Conservation (phyloP, 2,329 filamentous ascomycete genomes). For the Coniochaeta sp. region DNA sequence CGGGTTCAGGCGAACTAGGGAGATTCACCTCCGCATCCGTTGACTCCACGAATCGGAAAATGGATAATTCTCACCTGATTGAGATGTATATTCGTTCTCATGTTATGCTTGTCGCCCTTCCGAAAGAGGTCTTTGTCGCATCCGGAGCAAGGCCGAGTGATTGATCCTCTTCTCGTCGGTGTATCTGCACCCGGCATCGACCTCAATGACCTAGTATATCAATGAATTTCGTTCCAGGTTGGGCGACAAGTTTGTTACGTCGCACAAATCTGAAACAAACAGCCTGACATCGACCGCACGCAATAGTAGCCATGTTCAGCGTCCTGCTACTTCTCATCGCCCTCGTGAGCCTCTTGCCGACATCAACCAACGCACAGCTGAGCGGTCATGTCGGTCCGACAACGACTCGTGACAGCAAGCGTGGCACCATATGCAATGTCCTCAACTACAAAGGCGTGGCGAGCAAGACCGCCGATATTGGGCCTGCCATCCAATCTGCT, state of each 20-base stretch:
- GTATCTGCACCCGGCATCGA: not conserved
- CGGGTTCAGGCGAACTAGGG: not conserved
- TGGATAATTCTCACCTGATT: not conserved
- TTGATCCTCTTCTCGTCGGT: not conserved
- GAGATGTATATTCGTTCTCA: not conserved
- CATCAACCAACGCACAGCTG: slow-evolving; percentile 22
- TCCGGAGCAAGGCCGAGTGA: not conserved
- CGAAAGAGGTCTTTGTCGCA: not conserved
- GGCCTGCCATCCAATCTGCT: slow-evolving; percentile 36
- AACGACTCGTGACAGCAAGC: slow-evolving; percentile 32
- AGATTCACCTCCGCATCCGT: not conserved
- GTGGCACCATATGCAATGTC: slow-evolving; percentile 40
- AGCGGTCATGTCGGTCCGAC: slow-evolving; percentile 34
- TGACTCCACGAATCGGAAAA: not conserved
- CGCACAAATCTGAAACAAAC: not conserved
- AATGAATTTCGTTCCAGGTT: not conserved
- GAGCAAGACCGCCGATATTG: slow-evolving; percentile 42
- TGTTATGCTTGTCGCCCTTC: not conserved
- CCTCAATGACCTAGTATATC: not conserved
- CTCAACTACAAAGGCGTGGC: slow-evolving; percentile 43
- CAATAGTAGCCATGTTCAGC: not conserved
- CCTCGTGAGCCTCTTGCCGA: not conserved
- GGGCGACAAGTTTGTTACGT: not conserved
- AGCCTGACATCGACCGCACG: not conserved
- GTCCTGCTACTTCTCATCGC: not conserved